These are phyloP conservation scores for Diaporthe ampelina DNA, from an alignment of 2,329 filamentous ascomycete species.

Conservation along the genomic window DNA sequence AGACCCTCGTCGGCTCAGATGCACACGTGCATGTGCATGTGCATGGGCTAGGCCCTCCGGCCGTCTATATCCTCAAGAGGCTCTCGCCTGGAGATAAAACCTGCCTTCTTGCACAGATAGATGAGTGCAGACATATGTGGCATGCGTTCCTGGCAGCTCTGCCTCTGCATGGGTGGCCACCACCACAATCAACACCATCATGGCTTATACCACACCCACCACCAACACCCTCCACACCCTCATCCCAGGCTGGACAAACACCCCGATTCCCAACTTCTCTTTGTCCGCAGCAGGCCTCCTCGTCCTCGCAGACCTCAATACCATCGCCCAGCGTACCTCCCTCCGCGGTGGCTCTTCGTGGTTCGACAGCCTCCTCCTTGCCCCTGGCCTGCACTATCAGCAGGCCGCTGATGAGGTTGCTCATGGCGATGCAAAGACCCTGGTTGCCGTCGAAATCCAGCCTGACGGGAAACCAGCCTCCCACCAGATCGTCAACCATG, in stretches of 20 bases:
- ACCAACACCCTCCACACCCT: conserved; percentile 3
- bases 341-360: conserved; percentile 69
- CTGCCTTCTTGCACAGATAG: not conserved
- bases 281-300: conserved; percentile 41
- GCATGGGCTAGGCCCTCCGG: not conserved
- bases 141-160: not conserved
- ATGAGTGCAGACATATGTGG: not conserved
- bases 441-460: conserved; percentile 55
- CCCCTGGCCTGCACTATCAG: conserved; percentile 73
- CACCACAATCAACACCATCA: not conserved
- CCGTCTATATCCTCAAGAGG: not conserved
- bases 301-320: conserved; percentile 70
- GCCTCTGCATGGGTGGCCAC: not conserved
- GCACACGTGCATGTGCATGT: conserved; percentile 4
- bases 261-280: conserved; percentile 56
- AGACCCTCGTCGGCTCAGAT: not conserved
- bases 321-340: conserved; percentile 68
- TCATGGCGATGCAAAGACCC: conserved; percentile 56
- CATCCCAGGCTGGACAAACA: conserved; percentile 55
- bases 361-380: conserved; percentile 69
- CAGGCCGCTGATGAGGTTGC: conserved; percentile 67
- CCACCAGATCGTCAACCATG: conserved; percentile 62
- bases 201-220: not conserved
- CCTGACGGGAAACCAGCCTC: conserved; percentile 45
- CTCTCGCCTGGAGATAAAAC: not conserved